Evolutionary conservation across 2,329 filamentous ascomycete species (phyloP), one percentile per base, ranked within the genome.

Genomic region (Gnomoniopsis sp.): DNA sequence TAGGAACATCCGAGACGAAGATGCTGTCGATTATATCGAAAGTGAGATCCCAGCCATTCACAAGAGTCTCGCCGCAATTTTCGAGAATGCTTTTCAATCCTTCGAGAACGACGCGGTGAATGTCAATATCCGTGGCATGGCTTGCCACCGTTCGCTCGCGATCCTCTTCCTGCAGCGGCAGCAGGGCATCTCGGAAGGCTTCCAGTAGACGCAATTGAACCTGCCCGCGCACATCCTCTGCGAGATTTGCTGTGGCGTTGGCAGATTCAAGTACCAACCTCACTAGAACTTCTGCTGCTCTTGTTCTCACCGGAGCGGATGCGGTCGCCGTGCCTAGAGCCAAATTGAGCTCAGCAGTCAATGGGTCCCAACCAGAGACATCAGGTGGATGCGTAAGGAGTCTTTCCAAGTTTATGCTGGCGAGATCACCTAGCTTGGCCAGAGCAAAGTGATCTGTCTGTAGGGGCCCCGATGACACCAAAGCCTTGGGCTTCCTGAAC

Each of bases 21-120:
- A 93, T 89, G 67, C 87, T 93, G 63, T 87, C 86, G 63, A 98
- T 89, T 62, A 97, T 88, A 48, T 90, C 86, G 65, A 99, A 95
- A 0, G 91, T 87, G 51, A 91, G 83, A 50, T 89, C 84, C 95
- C 95, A 99, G 3, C 92, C 93, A 64, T 86, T 87, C 15, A 89
- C 79, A 6, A 98, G 81, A 0, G 85, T 87, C 69, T 99, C 93
- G 10, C 93, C 95, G 65, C 89, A 93, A 62, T 92, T 88, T 68
- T 98, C 93, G 2, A 99, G 80, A 21, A 97, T 85, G 57, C 81
- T 87, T 70, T 91, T 92, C 7, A 96, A 77, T 0, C 89, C 88
- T 63, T 96, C 91, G 1, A 96, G 80, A 23, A 90, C 80, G 55
- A 89, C 85, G 63, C 88, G 88, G 69, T 96, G 91, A 17, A 96